Percentiles rank a stretch among this genome's conserved stretches.
Evolutionary conservation across 2,329 filamentous ascomycete genomes (phyloP).

Genomic region (Anthostomella pinea): DNA sequence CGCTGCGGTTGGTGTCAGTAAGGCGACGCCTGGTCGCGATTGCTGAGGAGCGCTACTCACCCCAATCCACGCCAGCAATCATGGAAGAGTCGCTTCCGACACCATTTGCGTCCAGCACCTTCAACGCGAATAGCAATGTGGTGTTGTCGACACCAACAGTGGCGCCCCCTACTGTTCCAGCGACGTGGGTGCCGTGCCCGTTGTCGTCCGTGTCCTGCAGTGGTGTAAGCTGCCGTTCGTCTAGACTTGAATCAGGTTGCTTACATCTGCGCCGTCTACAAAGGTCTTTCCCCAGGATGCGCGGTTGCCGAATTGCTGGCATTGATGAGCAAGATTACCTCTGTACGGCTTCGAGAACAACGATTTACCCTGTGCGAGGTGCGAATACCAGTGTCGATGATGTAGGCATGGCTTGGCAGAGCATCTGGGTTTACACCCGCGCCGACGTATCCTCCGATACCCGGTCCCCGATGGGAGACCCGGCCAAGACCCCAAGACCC

Average conservation of each 20-base stretch:
- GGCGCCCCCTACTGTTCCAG: constrained; percentile 25
- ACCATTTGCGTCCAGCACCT: constrained; percentile 22
- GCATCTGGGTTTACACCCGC: constrained; percentile 8
- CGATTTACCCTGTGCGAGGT: constrained; percentile 22
- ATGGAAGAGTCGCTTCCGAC: constrained; percentile 18
- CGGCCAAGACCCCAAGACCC: constrained; percentile 25
- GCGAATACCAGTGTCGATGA: constrained; percentile 27
- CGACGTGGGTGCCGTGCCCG: constrained; percentile 28
- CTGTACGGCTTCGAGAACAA: background rate
- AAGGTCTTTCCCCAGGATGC: constrained; percentile 28
- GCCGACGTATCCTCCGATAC: constrained; percentile 16
- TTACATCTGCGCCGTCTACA: constrained; percentile 19
- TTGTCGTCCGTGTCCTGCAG: constrained; percentile 23
- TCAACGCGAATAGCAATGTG: constrained; percentile 25
- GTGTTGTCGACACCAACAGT: constrained; percentile 28
- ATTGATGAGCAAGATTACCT: too few species aligned
- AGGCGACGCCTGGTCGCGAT: background rate
- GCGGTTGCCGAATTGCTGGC: constrained; percentile 25
- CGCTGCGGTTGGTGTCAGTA: constrained; percentile 18
- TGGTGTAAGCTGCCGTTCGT: constrained; percentile 1
- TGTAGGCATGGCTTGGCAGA: constrained; percentile 21
- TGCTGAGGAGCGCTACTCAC: constrained; percentile 13
- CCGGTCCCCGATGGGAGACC: constrained; percentile 25
- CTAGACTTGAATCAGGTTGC: background rate
- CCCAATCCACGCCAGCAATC: constrained; percentile 27